These are phyloP conservation scores for Chrysoporthe puriensis DNA, from an alignment of 2,329 filamentous ascomycete genomes.

Conservation along the genomic window DNA sequence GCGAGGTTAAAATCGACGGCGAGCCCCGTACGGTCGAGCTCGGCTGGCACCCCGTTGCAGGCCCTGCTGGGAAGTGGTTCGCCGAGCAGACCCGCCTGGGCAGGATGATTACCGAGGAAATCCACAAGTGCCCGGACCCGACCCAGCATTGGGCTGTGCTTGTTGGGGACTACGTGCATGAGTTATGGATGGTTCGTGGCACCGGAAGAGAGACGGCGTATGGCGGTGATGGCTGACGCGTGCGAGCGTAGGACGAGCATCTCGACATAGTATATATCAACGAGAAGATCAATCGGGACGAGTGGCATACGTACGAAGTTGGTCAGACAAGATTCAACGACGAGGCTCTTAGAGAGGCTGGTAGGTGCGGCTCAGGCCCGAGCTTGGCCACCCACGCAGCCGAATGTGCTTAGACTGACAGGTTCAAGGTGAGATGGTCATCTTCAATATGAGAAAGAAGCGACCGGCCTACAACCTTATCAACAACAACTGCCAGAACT, in stretches of 20 bases:
- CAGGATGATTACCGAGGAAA: constrained; percentile 58
- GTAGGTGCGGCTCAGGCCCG: constrained; percentile 37
- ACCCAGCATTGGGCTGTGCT: constrained; percentile 65
- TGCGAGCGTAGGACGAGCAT: constrained; percentile 50
- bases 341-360: constrained; percentile 53
- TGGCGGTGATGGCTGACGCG: constrained; percentile 6
- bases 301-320: constrained; percentile 56
- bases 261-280: constrained; percentile 63
- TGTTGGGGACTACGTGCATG: constrained; percentile 58
- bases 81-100: constrained; percentile 59
- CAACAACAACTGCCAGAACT: constrained; percentile 64
- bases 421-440: constrained; percentile 52
- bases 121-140: constrained; percentile 59
- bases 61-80: constrained; percentile 61
- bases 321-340: constrained; percentile 59
- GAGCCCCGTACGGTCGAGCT: constrained; percentile 51
- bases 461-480: constrained; percentile 60
- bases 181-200: constrained; percentile 59
- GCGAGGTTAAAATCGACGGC: constrained; percentile 42
- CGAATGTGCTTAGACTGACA: not conserved
- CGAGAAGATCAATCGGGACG: constrained; percentile 46
- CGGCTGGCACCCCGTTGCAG: constrained; percentile 63
- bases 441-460: constrained; percentile 53
- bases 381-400: not conserved
- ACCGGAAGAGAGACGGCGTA: constrained; percentile 23